Evolutionary conservation across 768 basidiomycete species (phyloP).

Genomic region (Xerocomellus chrysenteron): DNA sequence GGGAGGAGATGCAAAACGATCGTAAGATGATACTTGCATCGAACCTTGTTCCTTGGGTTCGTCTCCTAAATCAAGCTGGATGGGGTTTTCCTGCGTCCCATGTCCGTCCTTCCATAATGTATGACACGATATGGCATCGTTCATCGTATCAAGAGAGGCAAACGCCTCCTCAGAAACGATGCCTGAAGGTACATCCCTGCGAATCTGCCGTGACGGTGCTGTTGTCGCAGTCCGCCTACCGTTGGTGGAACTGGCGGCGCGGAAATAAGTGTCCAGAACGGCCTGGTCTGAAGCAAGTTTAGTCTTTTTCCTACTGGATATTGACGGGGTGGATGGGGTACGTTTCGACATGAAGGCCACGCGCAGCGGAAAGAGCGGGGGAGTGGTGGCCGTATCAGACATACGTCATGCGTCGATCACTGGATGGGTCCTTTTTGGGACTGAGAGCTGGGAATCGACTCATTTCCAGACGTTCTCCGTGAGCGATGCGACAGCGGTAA

Average conservation of each 20-base stretch:
- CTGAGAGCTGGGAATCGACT: not conserved
- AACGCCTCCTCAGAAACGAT: slow-evolving; percentile 16
- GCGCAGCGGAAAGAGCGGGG: slow-evolving; percentile 13
- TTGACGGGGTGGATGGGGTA: slow-evolving; percentile 6
- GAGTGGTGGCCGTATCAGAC: slow-evolving; percentile 9
- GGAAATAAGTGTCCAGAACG: slow-evolving; percentile 30
- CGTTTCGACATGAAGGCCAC: slow-evolving; percentile 24
- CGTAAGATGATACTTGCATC: slow-evolving; percentile 10
- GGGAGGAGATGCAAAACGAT: slow-evolving; percentile 7
- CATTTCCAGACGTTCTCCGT: not conserved
- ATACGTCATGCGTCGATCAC: slow-evolving; percentile 33
- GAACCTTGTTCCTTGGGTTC: slow-evolving; percentile 7
- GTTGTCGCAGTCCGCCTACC: slow-evolving; percentile 12
- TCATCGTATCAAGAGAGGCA: slow-evolving; percentile 10
- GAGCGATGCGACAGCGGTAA: not conserved
- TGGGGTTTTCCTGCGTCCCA: slow-evolving; percentile 26
- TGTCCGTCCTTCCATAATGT: slow-evolving; percentile 23
- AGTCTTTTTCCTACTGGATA: slow-evolving; percentile 20
- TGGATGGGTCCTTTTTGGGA: slow-evolving; percentile 22
- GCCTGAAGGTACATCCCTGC: slow-evolving; percentile 8
- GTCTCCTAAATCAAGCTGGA: slow-evolving; percentile 24
- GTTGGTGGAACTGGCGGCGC: slow-evolving; percentile 8
- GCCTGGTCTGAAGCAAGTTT: slow-evolving; percentile 19
- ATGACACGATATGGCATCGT: not conserved
- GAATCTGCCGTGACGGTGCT: slow-evolving; percentile 18